These are phyloP conservation scores for Talaromyces funiculosus DNA, from an alignment of 2,329 filamentous ascomycete genomes.

Conservation along the genomic window DNA sequence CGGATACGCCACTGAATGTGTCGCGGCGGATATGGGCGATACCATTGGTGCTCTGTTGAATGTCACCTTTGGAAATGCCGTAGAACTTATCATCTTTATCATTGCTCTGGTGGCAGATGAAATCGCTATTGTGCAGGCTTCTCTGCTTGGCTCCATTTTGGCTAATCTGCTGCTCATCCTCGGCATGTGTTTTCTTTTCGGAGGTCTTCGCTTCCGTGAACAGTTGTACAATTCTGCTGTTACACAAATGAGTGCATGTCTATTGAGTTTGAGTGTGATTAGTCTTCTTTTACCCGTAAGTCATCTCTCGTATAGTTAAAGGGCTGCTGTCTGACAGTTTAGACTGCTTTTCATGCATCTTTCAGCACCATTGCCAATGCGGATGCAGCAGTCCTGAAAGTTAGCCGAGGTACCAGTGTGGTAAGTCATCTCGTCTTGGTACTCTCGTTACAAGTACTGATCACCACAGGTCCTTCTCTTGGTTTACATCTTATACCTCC, in stretches of 20 bases:
- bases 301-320: conserved; percentile 9
- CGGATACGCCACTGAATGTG: conserved; percentile 66
- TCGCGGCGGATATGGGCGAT: conserved; percentile 63
- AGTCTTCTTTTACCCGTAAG: conserved; percentile 72
- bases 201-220: conserved; percentile 75
- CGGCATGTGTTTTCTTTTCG: conserved; percentile 80
- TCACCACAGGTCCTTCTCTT: conserved; percentile 54
- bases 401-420: conserved; percentile 79
- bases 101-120: conserved; percentile 70
- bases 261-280: conserved; percentile 79
- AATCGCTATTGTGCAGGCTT: conserved; percentile 82
- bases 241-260: conserved; percentile 86
- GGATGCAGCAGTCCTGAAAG: conserved; percentile 65
- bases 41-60: conserved; percentile 64
- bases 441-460: conserved; percentile 32
- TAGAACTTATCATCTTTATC: conserved; percentile 66
- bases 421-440: conserved; percentile 45
- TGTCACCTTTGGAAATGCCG: conserved; percentile 68
- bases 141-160: conserved; percentile 76
- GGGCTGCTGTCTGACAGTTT: conserved; percentile 6
- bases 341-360: conserved; percentile 83
- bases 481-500: conserved; percentile 73
- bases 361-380: conserved; percentile 59
- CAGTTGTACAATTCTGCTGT: conserved; percentile 89
- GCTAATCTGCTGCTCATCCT: conserved; percentile 79